Conservation (phyloP, 176 grass and related monocot species). For the Eleusine indica region DNA sequence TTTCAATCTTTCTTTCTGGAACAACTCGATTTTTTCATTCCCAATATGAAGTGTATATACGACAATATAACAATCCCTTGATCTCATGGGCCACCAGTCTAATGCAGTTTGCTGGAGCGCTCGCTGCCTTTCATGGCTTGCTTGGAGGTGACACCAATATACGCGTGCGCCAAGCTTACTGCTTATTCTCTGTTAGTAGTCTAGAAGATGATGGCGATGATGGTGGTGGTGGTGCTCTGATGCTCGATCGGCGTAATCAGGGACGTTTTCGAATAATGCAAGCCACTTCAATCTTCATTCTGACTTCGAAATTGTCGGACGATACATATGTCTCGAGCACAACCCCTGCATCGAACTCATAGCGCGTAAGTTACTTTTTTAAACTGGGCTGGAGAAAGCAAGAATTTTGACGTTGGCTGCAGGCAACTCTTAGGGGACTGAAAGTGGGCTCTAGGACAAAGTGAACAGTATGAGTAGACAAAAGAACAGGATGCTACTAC, state of each 20-base stretch:
- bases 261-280: not conserved
- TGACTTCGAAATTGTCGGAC: not conserved
- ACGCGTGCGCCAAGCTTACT: not conserved
- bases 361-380: not conserved
- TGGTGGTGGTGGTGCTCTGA: not conserved
- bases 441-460: slow-evolving; percentile 52
- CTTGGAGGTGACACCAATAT: slow-evolving; percentile 26
- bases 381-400: not conserved
- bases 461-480: slow-evolving; percentile 50
- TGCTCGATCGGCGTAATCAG: not conserved
- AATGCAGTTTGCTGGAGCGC: not conserved
- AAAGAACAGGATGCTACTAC: slow-evolving; percentile 49
- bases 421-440: slow-evolving; percentile 37
- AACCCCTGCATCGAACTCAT: not conserved
- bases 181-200: too few relatives aligned
- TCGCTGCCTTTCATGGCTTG: not conserved
- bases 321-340: not conserved
- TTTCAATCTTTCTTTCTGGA: slow-evolving; percentile 27
- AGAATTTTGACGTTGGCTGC: slow-evolving; percentile 28
- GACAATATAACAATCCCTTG: not conserved
- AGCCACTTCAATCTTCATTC: too few relatives aligned
- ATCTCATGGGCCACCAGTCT: slow-evolving; percentile 24
- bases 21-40: not conserved
- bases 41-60: not conserved
- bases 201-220: not conserved